Percentiles rank a stretch among this genome's conserved stretches.
Evolutionary conservation across 2,329 filamentous ascomycete species (phyloP).

Genomic region (Cladosporium sp.): DNA sequence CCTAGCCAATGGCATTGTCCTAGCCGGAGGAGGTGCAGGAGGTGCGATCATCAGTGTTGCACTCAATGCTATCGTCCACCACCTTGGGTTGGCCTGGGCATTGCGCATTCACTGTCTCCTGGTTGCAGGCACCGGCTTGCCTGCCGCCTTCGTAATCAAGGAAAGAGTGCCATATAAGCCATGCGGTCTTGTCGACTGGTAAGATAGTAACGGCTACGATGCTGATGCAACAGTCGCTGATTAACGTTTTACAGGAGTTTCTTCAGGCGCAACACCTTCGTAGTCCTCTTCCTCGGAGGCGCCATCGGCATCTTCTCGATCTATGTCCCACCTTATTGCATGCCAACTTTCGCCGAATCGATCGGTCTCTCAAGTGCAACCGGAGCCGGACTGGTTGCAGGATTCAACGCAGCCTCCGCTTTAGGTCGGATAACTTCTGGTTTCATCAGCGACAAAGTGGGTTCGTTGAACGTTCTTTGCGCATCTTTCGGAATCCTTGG

Average conservation of each 20-base stretch:
- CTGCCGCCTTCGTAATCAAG: conserved; percentile 52
- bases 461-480: conserved; percentile 54
- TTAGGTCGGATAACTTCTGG: conserved; percentile 55
- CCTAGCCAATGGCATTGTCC: conserved; percentile 43
- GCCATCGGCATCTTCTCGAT: conserved; percentile 57
- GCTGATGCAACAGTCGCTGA: conserved; percentile 31
- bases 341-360: conserved; percentile 53
- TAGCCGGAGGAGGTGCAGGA: conserved; percentile 52
- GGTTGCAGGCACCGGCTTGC: conserved; percentile 51
- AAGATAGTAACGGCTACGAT: neutral
- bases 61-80: conserved; percentile 32
- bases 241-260: conserved; percentile 25
- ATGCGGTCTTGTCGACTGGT: conserved; percentile 8
- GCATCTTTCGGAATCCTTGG: conserved; percentile 50
- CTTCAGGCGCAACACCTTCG: conserved; percentile 48
- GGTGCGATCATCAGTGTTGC: conserved; percentile 44
- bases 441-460: conserved; percentile 50
- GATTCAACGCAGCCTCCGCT: conserved; percentile 59
- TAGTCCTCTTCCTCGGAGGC: conserved; percentile 51
- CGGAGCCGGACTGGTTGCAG: conserved; percentile 46
- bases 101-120: conserved; percentile 52
- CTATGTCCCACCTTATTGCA: conserved; percentile 59
- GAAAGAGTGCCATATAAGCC: conserved; percentile 39
- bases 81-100: conserved; percentile 48
- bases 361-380: conserved; percentile 48